These are phyloP conservation scores for Solanum pennellii DNA, from an alignment of 257 asterid genomes.

Conservation along the genomic window DNA sequence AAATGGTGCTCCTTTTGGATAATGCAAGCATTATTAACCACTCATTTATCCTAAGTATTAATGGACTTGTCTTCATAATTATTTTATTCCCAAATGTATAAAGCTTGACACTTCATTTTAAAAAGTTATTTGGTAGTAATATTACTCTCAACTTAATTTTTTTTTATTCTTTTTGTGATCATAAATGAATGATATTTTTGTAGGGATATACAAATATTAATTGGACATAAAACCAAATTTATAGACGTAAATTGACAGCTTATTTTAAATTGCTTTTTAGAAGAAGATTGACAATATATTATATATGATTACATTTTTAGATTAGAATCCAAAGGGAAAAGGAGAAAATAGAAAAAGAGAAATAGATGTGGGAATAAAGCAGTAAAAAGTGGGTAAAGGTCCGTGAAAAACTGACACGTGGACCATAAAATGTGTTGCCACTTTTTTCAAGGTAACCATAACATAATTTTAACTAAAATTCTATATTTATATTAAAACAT, in stretches of 20 bases:
- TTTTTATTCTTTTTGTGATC: neutral
- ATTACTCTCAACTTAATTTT: conserved; percentile 4
- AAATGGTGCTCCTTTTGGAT: neutral
- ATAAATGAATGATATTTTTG: neutral
- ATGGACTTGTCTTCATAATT: neutral
- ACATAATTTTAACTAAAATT: too few species aligned
- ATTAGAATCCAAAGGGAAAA: neutral
- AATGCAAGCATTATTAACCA: conserved; percentile 7
- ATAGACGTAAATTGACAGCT: neutral
- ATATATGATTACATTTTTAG: neutral
- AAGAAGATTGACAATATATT: neutral
- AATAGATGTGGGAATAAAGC: neutral
- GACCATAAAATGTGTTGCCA: neutral
- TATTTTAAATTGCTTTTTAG: neutral
- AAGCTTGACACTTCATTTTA: conserved; percentile 11
- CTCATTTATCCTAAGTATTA: neutral
- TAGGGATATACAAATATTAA: neutral
- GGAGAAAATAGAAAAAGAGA: neutral
- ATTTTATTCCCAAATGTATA: neutral
- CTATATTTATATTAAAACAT: too few species aligned
- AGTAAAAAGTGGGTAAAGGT: neutral
- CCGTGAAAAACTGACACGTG: neutral
- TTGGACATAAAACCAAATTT: neutral
- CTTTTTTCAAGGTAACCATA: too few species aligned
- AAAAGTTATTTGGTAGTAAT: conserved; percentile 8